A percentile compares a stretch with the other conserved stretches of the same genome.
These are phyloP conservation scores for Aureobasidium sp. DNA, from an alignment of 2,329 filamentous ascomycete species.

Conservation along the genomic window DNA sequence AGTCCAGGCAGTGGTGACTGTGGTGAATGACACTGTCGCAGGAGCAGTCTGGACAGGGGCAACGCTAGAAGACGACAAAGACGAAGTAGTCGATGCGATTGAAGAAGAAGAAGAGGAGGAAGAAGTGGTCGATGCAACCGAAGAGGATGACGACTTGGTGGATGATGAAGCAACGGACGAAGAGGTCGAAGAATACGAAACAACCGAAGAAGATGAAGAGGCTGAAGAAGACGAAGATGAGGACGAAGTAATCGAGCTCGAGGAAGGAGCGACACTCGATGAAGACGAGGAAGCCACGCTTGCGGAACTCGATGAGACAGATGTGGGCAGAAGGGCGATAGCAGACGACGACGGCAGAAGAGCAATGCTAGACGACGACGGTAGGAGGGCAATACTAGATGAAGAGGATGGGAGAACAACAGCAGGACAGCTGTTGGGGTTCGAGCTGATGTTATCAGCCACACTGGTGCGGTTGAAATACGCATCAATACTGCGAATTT, in stretches of 20 bases:
- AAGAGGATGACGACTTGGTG: no score
- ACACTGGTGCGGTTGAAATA: constrained; percentile 35
- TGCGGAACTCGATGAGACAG: background rate
- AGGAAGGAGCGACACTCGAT: background rate
- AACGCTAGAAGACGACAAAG: background rate
- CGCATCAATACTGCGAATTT: constrained; percentile 61
- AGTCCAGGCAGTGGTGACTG: constrained; percentile 13
- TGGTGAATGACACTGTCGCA: constrained; percentile 13
- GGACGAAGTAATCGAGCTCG: background rate
- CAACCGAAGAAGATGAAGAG: background rate
- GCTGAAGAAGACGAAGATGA: background rate
- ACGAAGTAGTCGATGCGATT: background rate
- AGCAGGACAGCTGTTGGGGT: background rate
- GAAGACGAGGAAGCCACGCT: background rate
- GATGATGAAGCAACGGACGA: background rate
- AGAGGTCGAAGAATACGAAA: background rate
- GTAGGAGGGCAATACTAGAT: background rate
- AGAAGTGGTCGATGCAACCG: no score
- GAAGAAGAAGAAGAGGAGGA: background rate
- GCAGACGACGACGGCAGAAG: background rate
- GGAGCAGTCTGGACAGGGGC: constrained; percentile 10
- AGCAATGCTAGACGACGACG: background rate
- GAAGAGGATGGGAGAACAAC: background rate
- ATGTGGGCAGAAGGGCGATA: background rate
- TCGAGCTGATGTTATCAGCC: background rate